These are phyloP conservation scores for Populus simonii DNA, from an alignment of 345 rosid species.

Conservation along the genomic window DNA sequence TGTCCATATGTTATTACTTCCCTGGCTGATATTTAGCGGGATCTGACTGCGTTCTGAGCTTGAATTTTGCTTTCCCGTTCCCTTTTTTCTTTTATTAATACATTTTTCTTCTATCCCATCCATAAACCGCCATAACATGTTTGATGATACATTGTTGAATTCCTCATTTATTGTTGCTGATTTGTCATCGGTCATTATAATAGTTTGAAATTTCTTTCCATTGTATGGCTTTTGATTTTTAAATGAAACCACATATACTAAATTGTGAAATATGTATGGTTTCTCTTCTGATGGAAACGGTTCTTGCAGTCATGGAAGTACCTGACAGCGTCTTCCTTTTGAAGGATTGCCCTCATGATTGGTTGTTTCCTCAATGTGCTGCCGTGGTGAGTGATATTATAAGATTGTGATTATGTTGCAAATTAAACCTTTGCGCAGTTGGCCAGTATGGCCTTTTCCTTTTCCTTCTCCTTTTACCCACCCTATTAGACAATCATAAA, in stretches of 20 bases:
- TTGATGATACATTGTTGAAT: neutral
- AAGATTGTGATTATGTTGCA: neutral
- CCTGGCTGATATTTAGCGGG: neutral
- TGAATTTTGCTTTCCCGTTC: neutral
- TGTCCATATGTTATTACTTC: neutral
- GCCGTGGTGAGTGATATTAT: conserved; percentile 63
- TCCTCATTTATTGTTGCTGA: neutral
- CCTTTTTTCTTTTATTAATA: neutral
- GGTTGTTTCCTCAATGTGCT: conserved; percentile 97
- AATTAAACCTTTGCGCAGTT: neutral
- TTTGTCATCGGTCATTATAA: neutral
- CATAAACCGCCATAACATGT: neutral
- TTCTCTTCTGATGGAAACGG: conserved; percentile 9
- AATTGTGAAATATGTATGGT: neutral
- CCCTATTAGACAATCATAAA: neutral
- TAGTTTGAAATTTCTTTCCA: neutral
- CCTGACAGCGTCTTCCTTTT: conserved; percentile 66
- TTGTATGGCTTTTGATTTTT: neutral
- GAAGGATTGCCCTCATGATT: conserved; percentile 97
- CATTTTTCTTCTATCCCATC: neutral
- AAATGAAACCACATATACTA: neutral
- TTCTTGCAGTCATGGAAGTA: conserved; percentile 63
- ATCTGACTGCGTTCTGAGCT: neutral
- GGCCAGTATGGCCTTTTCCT: neutral
- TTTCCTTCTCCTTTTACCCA: neutral